Base-by-base conservation (phyloP, 106 monocot species). In the Phalaenopsis equestris region DNA sequence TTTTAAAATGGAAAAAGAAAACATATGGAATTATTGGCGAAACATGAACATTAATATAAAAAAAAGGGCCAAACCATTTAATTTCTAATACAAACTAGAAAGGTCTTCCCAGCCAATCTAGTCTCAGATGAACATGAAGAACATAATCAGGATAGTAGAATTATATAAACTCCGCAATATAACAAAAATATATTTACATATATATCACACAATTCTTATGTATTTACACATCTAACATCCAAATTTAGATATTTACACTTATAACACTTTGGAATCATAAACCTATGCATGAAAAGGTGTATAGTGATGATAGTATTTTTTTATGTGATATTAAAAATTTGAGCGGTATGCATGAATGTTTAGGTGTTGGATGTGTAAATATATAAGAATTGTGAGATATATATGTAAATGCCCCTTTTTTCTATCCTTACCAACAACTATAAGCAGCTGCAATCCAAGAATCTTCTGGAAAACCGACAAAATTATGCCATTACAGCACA, bases 401-500 rank as follows among this genome's bases (percentile, higher is more conserved):
- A 30, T 30, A 30, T 30, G 30, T 30, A 30, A 30, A 30, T 30
- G 30, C 30, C 30, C 30, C 30, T 80, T 52, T 52, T 3, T 52
- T 52, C 3, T 52, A 72, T 85, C 77, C 86, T 87, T 88, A 89
- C 89, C 88, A 90, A 93, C 82, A 61, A 88, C 68, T 48, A 82
- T 52, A 89, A 83, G 85, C 80, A 83, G 84, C 78, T 73, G 77
- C 70, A 75, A 79, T 84, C 82, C 67, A 83, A 82, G 85, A 82
- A 77, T 77, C 84, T 82, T 87, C 89, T 55, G 82, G 80, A 41
- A 88, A 77, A 65, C 77, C 78, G 73, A 41, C 75, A 83, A n/a
- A 85, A 65, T 78, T 88, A 80, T 89, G 87, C 43, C 74, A 86
- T 56, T 77, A 75, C 52, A 52, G 52, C 52, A 52, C 79, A 75